Base-by-base conservation (phyloP, 345 rosid genomes). In the Viola odorata region DNA sequence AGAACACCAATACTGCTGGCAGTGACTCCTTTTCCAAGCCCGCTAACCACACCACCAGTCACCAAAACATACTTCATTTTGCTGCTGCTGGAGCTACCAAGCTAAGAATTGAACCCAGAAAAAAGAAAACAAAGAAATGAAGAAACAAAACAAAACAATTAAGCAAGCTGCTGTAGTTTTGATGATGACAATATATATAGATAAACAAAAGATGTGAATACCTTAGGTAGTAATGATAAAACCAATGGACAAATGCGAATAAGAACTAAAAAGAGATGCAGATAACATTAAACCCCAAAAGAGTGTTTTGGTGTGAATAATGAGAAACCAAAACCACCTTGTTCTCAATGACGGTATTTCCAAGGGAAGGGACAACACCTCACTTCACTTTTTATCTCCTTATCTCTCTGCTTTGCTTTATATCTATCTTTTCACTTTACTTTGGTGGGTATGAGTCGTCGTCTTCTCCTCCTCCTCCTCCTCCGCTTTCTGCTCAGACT, bases 311-410 rank as follows among this genome's bases (percentile, higher is more conserved):
- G 57, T 53, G 50, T 52, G 57, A 58, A 58, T 50, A 56, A 42
- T 58, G 58, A 66, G 58, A 66, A 58, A 47, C 10, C 50, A 47
- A 11, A 53, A 13, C 57, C 16, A 58, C 58, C 70, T 66, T 66
- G 51, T 50, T 36, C 11, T 44, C 52, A 58, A 58, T 58, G 64
- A 60, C 70, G 58, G 59, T 37, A 16, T 58, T 59, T 47, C 13
- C 64, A 14, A 59, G 37, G 64, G 36, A 36, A 37, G 10, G 32
- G 13, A 16, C 10, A 14, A 85, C 88, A 3, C 88, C 88, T 23
- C 82, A 76, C 47, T 79, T 71, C 66, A 83, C 84, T 68, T 79
- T 79, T 76, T 80, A 82, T 80, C 87, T 76, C 65, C 63, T 58
- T 57, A 69, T 80, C 68, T 64, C 68, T 3, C 60, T 14, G 10